phyloP scores from a whole-genome alignment of 2,329 filamentous ascomycete genomes.

The Fusarium citri region DNA sequence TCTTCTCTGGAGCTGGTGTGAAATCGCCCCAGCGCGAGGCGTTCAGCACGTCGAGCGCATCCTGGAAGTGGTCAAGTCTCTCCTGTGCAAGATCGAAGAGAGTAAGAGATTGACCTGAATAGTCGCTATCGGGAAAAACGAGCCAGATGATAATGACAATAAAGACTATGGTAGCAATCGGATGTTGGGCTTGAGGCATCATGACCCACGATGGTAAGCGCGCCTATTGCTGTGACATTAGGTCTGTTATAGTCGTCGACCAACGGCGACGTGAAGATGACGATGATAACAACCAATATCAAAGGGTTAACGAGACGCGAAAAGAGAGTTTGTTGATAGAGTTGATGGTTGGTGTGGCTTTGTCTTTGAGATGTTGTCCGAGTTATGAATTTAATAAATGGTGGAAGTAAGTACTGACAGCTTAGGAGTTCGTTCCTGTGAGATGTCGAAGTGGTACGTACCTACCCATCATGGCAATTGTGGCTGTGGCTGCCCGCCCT shows the following conservation, averaged over 20 bases:
- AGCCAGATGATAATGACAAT: slow-evolving; percentile 55
- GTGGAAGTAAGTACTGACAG: neutral
- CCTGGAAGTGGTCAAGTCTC: slow-evolving; percentile 63
- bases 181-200: slow-evolving; percentile 62
- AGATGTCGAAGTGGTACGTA: slow-evolving; percentile 29
- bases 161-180: slow-evolving; percentile 47
- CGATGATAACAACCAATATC: neutral
- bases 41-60: slow-evolving; percentile 66
- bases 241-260: slow-evolving; percentile 7
- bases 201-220: slow-evolving; percentile 44
- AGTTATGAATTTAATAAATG: slow-evolving; percentile 1
- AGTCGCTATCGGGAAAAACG: slow-evolving; percentile 53
- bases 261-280: slow-evolving; percentile 18
- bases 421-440: neutral
- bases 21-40: slow-evolving; percentile 71
- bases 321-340: neutral
- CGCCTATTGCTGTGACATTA: slow-evolving; percentile 44
- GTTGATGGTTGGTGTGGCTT: neutral
- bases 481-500: neutral
- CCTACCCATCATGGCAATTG: slow-evolving; percentile 34
- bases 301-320: neutral
- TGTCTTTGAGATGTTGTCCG: slow-evolving; percentile 16
- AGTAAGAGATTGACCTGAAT: slow-evolving; percentile 49
- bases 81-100: slow-evolving; percentile 54
- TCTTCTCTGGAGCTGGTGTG: slow-evolving; percentile 53